These are phyloP conservation scores for Neonectria neomacrospora DNA, from an alignment of 2,329 filamentous ascomycete genomes.

Conservation along the genomic window DNA sequence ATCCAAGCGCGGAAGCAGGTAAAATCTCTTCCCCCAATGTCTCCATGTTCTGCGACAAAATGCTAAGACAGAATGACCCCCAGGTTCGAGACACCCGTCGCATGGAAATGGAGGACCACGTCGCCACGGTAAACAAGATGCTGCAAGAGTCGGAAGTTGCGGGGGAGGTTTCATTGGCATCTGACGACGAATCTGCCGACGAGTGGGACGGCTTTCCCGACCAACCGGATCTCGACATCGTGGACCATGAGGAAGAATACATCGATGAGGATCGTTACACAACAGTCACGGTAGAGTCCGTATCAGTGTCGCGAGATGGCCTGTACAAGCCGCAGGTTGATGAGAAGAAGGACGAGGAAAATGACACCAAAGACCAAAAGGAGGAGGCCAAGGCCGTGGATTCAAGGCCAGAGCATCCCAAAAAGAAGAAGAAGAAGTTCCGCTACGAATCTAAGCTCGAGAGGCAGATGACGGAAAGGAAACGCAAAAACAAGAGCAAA, in stretches of 20 bases:
- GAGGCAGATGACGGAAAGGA: slow-evolving; percentile 77
- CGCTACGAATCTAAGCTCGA: slow-evolving; percentile 92
- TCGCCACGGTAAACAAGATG: slow-evolving; percentile 78
- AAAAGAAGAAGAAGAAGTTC: slow-evolving; percentile 91
- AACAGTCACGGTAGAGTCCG: slow-evolving; percentile 91
- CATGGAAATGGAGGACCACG: slow-evolving; percentile 82
- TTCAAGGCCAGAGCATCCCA: slow-evolving; percentile 58
- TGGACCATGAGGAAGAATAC: slow-evolving; percentile 92
- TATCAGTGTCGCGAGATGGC: slow-evolving; percentile 81
- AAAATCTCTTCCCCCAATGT: slow-evolving; percentile 38
- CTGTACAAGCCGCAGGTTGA: slow-evolving; percentile 64
- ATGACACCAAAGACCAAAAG: slow-evolving; percentile 44
- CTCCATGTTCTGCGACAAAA: neutral
- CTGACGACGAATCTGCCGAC: slow-evolving; percentile 56
- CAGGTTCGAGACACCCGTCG: slow-evolving; percentile 87
- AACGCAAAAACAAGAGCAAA: slow-evolving; percentile 74
- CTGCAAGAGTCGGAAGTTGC: slow-evolving; percentile 68
- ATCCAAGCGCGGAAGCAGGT: slow-evolving; percentile 81
- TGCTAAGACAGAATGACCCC: slow-evolving; percentile 26
- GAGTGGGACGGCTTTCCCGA: slow-evolving; percentile 77
- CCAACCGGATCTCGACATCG: slow-evolving; percentile 56
- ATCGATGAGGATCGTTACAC: slow-evolving; percentile 97
- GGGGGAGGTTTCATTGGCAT: slow-evolving; percentile 54
- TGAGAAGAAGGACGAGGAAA: slow-evolving; percentile 52
- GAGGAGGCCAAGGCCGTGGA: slow-evolving; percentile 43